Percentiles rank a stretch among this genome's conserved stretches.
phyloP scores from a whole-genome alignment of 768 basidiomycete genomes.

The Hypholoma sublateritium region DNA sequence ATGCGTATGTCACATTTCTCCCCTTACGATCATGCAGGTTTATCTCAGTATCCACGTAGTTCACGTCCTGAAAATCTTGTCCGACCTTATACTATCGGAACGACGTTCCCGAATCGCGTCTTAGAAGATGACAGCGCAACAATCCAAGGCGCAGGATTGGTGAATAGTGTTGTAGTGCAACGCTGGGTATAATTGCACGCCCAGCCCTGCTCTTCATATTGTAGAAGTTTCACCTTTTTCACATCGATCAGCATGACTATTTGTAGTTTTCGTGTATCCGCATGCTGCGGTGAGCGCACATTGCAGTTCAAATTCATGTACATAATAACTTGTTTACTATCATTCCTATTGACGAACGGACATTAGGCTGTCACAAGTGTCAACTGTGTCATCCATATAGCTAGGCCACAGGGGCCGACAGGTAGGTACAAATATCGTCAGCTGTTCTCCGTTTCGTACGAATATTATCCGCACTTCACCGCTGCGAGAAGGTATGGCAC shows the following conservation, averaged over 20 bases:
- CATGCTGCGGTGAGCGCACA: background rate
- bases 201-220: background rate
- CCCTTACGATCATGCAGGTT: background rate
- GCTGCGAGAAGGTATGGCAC: background rate
- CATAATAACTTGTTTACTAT: background rate
- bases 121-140: conserved; percentile 67
- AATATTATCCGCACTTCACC: background rate
- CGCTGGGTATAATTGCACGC: conserved; percentile 53
- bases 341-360: background rate
- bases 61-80: conserved; percentile 66
- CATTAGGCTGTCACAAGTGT: background rate
- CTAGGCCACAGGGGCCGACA: background rate
- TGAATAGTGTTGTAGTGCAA: conserved; percentile 85
- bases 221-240: background rate
- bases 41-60: conserved; percentile 32
- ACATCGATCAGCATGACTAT: background rate
- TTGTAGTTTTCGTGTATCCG: background rate
- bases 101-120: conserved; percentile 83
- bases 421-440: background rate
- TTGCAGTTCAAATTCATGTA: background rate
- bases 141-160: conserved; percentile 69
- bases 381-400: background rate
- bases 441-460: background rate
- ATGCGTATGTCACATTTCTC: conserved; percentile 61
- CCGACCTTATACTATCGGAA: conserved; percentile 75